Base-by-base conservation (phyloP, 2,329 filamentous ascomycete genomes). In the Epichloe hybrida region DNA sequence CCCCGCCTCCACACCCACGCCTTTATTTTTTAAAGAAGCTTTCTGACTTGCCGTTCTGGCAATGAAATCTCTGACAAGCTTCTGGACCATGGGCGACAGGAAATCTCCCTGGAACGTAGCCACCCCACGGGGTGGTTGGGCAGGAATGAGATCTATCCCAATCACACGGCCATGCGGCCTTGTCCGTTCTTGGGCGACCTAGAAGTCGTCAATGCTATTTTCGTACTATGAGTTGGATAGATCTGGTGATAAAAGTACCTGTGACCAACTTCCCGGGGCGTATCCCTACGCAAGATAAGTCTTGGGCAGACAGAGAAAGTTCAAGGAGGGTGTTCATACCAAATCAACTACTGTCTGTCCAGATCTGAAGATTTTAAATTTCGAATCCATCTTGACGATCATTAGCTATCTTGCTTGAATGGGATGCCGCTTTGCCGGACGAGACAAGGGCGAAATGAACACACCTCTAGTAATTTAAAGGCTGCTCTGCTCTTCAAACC, bases 71-170 rank as follows among this genome's bases (percentile, higher is more conserved):
- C 84, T 83, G 39, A 95, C 83, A 65, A 91, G 79, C 21, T 73
- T 76, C 65, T 86, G 86, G n/a, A 96, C 83, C 2, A 70, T 68
- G 0, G 80, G 76, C 5, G 83, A 85, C 40, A 97, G 72, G 57
- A 98, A 97, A 64, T 98, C 87, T 46, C 94, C 93, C 67, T 98
- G 93, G 52, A 98, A 89, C 2, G 88, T 88, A 31, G 87, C 90
- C n/a, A 95, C 89, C 21, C 93, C 93, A 61, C 79, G 81, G 0
- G 93, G 93, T 5, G 94, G 91, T 64, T 91, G 85, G 0, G 89
- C 88, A 4, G 93, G 93, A 56, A 98, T 88, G 48, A 98, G 78
- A 65, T 98, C 93, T 60, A 98, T 91, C 11, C 93, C 94, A 31
- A 98, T 73, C 12, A 98, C 83, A 42, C 84, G 80, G 8, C 90